phyloP scores from a whole-genome alignment of 2,329 filamentous ascomycete species.

The Pseudopithomyces chartarum region DNA sequence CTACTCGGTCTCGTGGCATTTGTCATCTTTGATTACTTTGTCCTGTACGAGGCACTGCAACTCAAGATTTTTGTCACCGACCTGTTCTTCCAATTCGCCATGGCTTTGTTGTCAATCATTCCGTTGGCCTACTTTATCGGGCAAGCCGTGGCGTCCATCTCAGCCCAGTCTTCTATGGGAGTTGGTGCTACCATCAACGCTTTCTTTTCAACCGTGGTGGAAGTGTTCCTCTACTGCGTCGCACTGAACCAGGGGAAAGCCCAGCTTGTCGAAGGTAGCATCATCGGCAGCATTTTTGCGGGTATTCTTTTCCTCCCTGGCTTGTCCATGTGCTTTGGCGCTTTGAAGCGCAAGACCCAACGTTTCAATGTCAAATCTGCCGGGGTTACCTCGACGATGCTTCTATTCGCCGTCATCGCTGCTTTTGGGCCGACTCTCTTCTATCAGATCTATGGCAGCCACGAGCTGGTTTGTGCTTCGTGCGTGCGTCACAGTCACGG shows the following conservation, averaged over 20 bases:
- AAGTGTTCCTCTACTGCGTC: slow-evolving; percentile 96
- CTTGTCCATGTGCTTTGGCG: slow-evolving; percentile 97
- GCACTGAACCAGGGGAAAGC: slow-evolving; percentile 91
- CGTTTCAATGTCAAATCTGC: slow-evolving; percentile 97
- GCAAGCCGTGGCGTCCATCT: slow-evolving; percentile 97
- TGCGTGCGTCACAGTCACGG: slow-evolving; percentile 61
- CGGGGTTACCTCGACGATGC: slow-evolving; percentile 96
- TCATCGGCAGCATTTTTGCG: slow-evolving; percentile 97
- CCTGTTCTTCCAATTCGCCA: slow-evolving; percentile 82
- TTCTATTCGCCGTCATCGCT: slow-evolving; percentile 93
- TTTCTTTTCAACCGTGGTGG: slow-evolving; percentile 96
- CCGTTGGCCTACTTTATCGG: slow-evolving; percentile 98
- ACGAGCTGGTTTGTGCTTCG: slow-evolving; percentile 83
- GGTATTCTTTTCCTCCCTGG: slow-evolving; percentile 94
- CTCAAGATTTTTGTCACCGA: slow-evolving; percentile 77
- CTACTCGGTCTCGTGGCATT: slow-evolving; percentile 92
- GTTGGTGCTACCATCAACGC: slow-evolving; percentile 96
- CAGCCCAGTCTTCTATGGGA: slow-evolving; percentile 97
- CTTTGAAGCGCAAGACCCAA: slow-evolving; percentile 96
- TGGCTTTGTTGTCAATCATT: slow-evolving; percentile 89
- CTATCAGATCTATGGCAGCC: slow-evolving; percentile 98
- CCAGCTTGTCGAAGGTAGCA: slow-evolving; percentile 91
- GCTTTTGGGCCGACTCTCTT: slow-evolving; percentile 96
- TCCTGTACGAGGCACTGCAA: slow-evolving; percentile 72
- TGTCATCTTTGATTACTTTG: slow-evolving; percentile 88